Conservation (phyloP, 257 asterid genomes). For the Solanum paucissectum region DNA sequence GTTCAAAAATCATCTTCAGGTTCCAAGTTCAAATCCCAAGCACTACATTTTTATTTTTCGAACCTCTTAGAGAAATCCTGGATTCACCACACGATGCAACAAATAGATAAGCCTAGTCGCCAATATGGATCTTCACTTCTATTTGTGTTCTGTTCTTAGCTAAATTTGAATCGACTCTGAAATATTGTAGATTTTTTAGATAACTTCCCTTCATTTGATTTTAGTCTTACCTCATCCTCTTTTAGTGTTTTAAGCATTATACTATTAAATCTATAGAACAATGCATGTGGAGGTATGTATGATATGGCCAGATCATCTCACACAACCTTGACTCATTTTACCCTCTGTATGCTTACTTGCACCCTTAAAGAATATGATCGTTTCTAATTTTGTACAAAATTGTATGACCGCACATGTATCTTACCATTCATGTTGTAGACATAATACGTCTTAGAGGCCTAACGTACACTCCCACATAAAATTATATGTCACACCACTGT, state of each 20-base stretch:
- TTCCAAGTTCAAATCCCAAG: background rate
- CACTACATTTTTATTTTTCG: background rate
- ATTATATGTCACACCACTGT: background rate
- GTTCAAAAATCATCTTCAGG: background rate
- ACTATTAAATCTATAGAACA: background rate
- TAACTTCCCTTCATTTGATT: background rate
- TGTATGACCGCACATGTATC: background rate
- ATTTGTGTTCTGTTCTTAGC: background rate
- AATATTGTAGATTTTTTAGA: background rate
- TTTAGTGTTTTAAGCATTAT: background rate
- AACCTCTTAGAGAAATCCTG: background rate
- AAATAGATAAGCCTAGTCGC: background rate
- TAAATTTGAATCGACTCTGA: background rate
- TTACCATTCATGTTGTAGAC: background rate
- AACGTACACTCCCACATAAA: background rate
- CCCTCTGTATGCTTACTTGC: background rate
- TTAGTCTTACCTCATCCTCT: background rate
- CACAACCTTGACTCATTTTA: background rate
- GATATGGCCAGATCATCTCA: background rate
- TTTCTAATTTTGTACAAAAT: background rate
- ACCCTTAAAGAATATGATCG: background rate
- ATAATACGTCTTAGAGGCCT: background rate
- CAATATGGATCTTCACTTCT: background rate
- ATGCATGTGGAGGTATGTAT: background rate
- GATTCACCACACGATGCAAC: background rate